phyloP scores from a whole-genome alignment of 2,329 filamentous ascomycete species.

The Fusarium sp. region DNA sequence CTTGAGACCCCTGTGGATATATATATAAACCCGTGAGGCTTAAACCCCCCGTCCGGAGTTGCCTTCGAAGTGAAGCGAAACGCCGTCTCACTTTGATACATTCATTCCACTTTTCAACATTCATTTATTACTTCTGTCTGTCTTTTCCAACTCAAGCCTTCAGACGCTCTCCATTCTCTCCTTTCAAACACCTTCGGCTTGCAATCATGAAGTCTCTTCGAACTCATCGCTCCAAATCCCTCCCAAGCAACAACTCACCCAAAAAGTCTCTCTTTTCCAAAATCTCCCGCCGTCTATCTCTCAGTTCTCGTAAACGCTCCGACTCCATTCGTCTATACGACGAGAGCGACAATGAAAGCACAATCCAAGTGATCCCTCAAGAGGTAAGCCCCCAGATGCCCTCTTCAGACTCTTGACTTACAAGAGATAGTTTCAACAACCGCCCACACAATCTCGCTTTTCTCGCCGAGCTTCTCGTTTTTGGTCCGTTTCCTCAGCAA shows the following conservation, averaged over 20 bases:
- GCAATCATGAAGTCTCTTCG: conserved; percentile 28
- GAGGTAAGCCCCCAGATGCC: conserved; percentile 8
- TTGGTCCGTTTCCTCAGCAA: conserved; percentile 40
- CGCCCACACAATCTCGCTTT: conserved; percentile 21
- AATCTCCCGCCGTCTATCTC: conserved; percentile 30
- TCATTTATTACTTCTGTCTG: background rate
- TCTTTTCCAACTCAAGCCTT: background rate
- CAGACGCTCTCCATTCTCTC: conserved; percentile 1
- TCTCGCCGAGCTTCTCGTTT: conserved; percentile 41
- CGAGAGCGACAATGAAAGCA: conserved; percentile 24
- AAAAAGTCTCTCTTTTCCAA: conserved; percentile 31
- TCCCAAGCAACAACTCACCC: conserved; percentile 12
- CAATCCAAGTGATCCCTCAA: conserved; percentile 7
- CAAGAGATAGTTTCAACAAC: conserved; percentile 4
- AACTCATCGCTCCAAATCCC: conserved; percentile 30
- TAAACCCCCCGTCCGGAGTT: background rate
- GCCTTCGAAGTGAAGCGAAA: conserved; percentile 4
- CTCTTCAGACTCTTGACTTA: background rate
- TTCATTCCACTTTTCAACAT: conserved; percentile 4
- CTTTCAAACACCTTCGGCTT: background rate
- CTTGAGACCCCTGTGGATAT: background rate
- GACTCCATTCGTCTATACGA: conserved; percentile 28
- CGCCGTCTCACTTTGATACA: conserved; percentile 27
- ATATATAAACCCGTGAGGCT: conserved; percentile 30
- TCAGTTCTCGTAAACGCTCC: conserved; percentile 13